Conservation (phyloP, 225 moss, liverwort and hornwort genomes). For the Ulota crispa region DNA sequence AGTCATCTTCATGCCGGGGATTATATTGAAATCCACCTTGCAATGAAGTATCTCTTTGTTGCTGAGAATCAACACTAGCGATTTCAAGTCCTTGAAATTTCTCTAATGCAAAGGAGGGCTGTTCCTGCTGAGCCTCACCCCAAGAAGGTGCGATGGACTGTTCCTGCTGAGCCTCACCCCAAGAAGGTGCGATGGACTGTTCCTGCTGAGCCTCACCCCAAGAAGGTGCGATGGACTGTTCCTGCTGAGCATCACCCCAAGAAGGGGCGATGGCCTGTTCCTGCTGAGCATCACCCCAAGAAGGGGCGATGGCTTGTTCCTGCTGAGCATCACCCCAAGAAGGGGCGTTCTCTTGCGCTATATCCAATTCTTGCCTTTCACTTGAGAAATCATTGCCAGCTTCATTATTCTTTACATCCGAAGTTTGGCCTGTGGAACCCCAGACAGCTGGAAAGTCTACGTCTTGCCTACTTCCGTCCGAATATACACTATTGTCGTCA, state of each 20-base stretch:
- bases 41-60: conserved; percentile 4
- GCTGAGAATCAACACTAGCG: conserved; percentile 28
- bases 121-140: conserved; percentile 38
- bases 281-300: conserved; percentile 42
- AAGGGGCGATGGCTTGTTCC: conserved; percentile 38
- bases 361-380: conserved; percentile 40
- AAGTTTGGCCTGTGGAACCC: conserved; percentile 19
- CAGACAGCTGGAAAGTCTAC: conserved; percentile 27
- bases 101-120: conserved; percentile 16
- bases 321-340: conserved; percentile 43
- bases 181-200: conserved; percentile 38
- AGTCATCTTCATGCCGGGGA: conserved; percentile 21
- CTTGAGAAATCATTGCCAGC: conserved; percentile 20
- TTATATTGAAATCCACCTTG: conserved; percentile 17
- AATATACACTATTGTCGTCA: conserved; percentile 23
- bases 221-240: conserved; percentile 40
- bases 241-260: conserved; percentile 40
- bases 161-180: conserved; percentile 41
- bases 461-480: conserved; percentile 24
- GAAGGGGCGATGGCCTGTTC: conserved; percentile 40
- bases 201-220: conserved; percentile 42
- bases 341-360: conserved; percentile 47
- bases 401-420: conserved; percentile 26
- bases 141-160: conserved; percentile 40
- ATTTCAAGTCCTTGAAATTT: conserved; percentile 36